phyloP scores from a whole-genome alignment of 2,329 filamentous ascomycete species.

The Tolypocladium amazonense region DNA sequence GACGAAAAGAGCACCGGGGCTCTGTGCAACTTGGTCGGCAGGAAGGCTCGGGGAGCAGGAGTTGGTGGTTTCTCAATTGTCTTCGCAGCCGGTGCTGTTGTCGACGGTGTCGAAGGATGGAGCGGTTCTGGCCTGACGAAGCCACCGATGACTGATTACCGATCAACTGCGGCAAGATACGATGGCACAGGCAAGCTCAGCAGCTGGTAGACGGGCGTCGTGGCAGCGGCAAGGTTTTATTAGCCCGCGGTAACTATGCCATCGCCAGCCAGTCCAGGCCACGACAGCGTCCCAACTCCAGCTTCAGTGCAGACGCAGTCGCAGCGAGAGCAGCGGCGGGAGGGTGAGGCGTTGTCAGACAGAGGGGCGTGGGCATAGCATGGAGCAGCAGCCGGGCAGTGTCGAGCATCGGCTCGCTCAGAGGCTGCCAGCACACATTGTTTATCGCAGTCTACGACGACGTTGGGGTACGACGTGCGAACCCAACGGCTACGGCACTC shows the following conservation, averaged over 20 bases:
- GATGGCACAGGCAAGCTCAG: not conserved
- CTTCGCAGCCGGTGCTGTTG: not conserved
- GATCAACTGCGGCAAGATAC: not conserved
- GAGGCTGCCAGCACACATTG: conserved; percentile 1
- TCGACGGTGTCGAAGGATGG: not conserved
- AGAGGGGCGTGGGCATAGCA: not conserved
- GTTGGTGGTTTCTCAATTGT: not conserved
- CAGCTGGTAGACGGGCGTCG: not conserved
- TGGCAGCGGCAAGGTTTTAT: conserved; percentile 4
- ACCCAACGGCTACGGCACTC: not conserved
- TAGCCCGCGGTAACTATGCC: not conserved
- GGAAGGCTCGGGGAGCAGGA: not conserved
- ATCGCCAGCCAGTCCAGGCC: not conserved
- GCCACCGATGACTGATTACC: not conserved
- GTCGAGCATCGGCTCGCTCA: not conserved
- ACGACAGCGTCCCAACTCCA: not conserved
- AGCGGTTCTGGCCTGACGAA: not conserved
- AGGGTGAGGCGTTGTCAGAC: not conserved
- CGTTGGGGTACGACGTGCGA: not conserved
- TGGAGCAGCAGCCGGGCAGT: not conserved
- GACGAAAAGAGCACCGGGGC: too few relatives aligned
- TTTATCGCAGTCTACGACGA: not conserved
- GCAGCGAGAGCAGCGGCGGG: not conserved
- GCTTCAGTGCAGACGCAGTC: not conserved
- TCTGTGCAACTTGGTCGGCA: not conserved